Base-by-base conservation (phyloP, 2,329 filamentous ascomycete species). In the Penicillium frequentans region DNA sequence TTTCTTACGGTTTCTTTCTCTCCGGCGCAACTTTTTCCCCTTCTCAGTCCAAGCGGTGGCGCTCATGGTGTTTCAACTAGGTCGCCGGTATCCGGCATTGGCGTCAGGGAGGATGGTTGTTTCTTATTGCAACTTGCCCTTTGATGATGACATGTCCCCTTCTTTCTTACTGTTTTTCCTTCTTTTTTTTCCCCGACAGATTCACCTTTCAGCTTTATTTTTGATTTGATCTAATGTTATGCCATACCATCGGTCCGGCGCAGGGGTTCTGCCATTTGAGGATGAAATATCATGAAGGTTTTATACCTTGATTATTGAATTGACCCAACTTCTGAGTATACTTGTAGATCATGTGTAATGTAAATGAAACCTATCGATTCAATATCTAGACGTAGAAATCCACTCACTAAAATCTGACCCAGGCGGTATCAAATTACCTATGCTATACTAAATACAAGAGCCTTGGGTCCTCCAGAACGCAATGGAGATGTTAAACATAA, bases 141-240 rank as follows among this genome's bases (percentile, higher is more conserved):
- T 59, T 72, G 59, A 72, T 65, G 67, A 72, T 57, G 64, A 65
- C 49, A 72, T 64, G 70, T 71, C 56, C 58, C 60, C 61, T 52
- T 55, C 45, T 46, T 35, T 49, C 45, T 43, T 50, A 21, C 5
- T 42, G 5, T 46, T 31, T 46, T 31, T 19, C 14, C 27, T 21
- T 5, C 51, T 45, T 7, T 29, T 45, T 35, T 39, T 39, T 21
- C 3, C 1, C 31, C 19, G 13, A 42, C 39, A 42, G 19, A 42
- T 42, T 42, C 11, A 6, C 19, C 19, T 42, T 42, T 21, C 35
- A 11, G 39, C n/a, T 23, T 42, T 29, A 23, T n/a, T 27, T 31
- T 9, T 37, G 21, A 8, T 54, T 52, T n/a, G 46, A 57, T 56
- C 48, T 56, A 39, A 35, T 52, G 39, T 23, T 21, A 35, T 42